Evolutionary conservation across 1,284 basidiomycete species (phyloP).

Genomic region (Testicularia cyperi): DNA sequence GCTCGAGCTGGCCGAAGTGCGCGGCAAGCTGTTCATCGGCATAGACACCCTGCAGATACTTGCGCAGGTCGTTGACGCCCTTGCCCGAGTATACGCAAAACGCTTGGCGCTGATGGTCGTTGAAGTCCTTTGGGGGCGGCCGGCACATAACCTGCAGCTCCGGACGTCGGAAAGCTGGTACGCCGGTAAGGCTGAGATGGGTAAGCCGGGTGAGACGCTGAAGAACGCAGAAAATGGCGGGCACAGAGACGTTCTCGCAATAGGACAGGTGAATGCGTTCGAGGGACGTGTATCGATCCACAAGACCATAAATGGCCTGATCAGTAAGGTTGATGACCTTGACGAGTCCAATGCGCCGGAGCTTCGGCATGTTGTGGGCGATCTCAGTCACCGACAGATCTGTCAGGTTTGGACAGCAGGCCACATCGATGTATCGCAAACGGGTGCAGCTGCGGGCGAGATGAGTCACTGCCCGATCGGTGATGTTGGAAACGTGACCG

Average conservation of each 20-base stretch:
- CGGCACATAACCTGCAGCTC: constrained; percentile 90
- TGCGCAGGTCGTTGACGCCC: constrained; percentile 79
- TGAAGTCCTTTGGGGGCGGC: constrained; percentile 85
- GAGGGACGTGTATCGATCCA: constrained; percentile 69
- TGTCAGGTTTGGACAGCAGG: constrained; percentile 87
- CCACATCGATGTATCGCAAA: constrained; percentile 94
- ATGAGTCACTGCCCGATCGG: constrained; percentile 81
- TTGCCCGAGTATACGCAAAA: constrained; percentile 97
- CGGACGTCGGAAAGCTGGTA: constrained; percentile 80
- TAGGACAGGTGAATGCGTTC: constrained; percentile 97
- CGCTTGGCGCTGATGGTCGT: constrained; percentile 80
- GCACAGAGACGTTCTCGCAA: constrained; percentile 90
- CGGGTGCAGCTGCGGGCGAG: constrained; percentile 85
- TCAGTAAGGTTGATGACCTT: constrained; percentile 88
- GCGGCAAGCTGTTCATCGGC: constrained; percentile 30
- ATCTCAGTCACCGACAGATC: constrained; percentile 93
- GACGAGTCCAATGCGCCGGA: constrained; percentile 91
- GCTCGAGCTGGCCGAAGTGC: constrained; percentile 38
- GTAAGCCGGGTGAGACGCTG: constrained; percentile 84
- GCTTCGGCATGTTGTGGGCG: constrained; percentile 76
- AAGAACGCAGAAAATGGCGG: constrained; percentile 85
- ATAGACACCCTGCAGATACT: constrained; percentile 62
- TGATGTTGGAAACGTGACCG: constrained; percentile 82
- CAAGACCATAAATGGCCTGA: constrained; percentile 83
- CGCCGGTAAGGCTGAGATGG: constrained; percentile 93